A percentile compares a stretch with the other conserved stretches of the same genome.
phyloP scores from a whole-genome alignment of 148 eudicot genomes.

The Amaranthus hypochondriacus region DNA sequence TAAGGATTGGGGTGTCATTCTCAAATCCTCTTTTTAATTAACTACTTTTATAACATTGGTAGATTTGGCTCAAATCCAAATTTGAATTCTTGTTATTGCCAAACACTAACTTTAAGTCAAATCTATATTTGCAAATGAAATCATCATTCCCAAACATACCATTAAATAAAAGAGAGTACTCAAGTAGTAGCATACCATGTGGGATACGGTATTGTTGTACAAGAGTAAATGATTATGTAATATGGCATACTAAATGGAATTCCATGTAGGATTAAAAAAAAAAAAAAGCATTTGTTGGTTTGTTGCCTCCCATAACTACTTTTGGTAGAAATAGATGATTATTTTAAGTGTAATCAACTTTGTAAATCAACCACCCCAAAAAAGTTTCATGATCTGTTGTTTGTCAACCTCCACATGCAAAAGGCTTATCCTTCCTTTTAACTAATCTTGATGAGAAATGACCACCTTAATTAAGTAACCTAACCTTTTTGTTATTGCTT shows the following conservation, averaged over 20 bases:
- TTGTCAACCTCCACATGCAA: slow-evolving; percentile 47
- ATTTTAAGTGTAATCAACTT: slow-evolving; percentile 21
- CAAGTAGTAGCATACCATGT: background rate
- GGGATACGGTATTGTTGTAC: background rate
- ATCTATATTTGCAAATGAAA: too few species aligned
- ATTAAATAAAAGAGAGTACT: too few species aligned
- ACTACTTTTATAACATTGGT: too few species aligned
- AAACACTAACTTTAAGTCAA: too few species aligned
- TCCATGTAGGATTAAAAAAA: slow-evolving; percentile 30
- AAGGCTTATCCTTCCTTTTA: slow-evolving; percentile 22
- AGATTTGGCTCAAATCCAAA: too few species aligned
- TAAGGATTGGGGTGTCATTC: too few species aligned
- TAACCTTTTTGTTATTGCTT: background rate
- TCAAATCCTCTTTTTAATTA: too few species aligned
- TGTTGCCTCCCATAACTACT: slow-evolving; percentile 25
- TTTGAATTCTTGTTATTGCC: too few species aligned
- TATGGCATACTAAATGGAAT: slow-evolving; percentile 33
- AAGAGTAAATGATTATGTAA: background rate
- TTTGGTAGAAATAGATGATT: slow-evolving; percentile 22
- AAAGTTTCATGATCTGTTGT: slow-evolving; percentile 19
- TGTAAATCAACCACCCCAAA: slow-evolving; percentile 38
- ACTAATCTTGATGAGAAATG: slow-evolving; percentile 31
- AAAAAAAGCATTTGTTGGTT: background rate
- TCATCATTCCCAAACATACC: too few species aligned
- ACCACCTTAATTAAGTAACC: slow-evolving; percentile 5